A percentile compares a stretch with the other conserved stretches of the same genome.
Conservation (phyloP, 225 moss, liverwort and hornwort species). For the Physcomitrium patens region DNA sequence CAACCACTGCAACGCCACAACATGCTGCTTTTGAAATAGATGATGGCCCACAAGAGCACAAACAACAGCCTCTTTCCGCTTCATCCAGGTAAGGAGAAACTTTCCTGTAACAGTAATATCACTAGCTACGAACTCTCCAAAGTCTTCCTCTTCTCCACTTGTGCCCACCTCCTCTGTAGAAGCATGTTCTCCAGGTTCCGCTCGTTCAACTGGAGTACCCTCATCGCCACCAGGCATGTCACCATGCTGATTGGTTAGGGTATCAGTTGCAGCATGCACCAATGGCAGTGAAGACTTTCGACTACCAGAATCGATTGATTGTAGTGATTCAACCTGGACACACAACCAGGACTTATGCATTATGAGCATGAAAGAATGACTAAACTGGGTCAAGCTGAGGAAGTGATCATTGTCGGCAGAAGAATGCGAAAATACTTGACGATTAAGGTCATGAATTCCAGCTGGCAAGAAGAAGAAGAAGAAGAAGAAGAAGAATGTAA, state of each 20-base stretch:
- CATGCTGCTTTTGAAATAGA: conserved; percentile 85
- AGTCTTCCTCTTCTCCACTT: conserved; percentile 74
- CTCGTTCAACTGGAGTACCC: conserved; percentile 20
- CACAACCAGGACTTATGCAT: conserved; percentile 1
- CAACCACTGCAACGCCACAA: conserved; percentile 87
- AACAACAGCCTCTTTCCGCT: conserved; percentile 82
- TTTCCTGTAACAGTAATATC: conserved; percentile 50
- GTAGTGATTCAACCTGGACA: conserved; percentile 69
- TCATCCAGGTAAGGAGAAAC: conserved; percentile 69
- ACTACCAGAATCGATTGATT: conserved; percentile 42
- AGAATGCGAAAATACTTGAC: conserved; percentile 3
- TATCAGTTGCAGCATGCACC: conserved; percentile 30
- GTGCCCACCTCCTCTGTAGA: conserved; percentile 52
- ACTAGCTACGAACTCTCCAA: conserved; percentile 89
- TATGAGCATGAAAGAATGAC: not conserved
- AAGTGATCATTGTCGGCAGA: conserved; percentile 11
- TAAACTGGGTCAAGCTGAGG: not conserved
- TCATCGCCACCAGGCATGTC: conserved; percentile 27
- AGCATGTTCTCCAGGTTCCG: conserved; percentile 28
- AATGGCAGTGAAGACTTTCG: conserved; percentile 34
- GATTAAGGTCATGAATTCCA: not conserved
- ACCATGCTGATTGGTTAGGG: conserved; percentile 40
- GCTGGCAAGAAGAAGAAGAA: too few species aligned
- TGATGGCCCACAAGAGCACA: conserved; percentile 92
- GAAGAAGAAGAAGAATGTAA: not conserved